Conservation (phyloP, 1,284 basidiomycete genomes). For the Heterobasidion parviporum region DNA sequence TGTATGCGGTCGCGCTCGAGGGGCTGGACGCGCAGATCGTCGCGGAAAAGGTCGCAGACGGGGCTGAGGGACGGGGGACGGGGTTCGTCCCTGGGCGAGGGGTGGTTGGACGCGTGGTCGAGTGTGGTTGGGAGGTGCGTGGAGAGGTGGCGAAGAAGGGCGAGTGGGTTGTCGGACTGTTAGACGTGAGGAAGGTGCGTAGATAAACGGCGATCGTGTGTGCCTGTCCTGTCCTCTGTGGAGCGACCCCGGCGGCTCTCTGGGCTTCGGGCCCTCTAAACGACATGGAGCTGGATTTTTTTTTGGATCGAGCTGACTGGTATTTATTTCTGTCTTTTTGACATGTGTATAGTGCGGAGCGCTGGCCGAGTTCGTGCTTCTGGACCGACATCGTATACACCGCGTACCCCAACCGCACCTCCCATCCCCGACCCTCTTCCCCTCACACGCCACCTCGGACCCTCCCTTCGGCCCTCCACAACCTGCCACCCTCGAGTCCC, state of each 20-base stretch:
- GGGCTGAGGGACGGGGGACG: slow-evolving; percentile 21
- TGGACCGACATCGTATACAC: slow-evolving; percentile 71
- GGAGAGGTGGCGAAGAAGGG: slow-evolving; percentile 57
- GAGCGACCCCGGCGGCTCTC: not conserved
- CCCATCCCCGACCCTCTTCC: slow-evolving; percentile 16
- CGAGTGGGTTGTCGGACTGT: slow-evolving; percentile 77
- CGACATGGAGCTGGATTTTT: not conserved
- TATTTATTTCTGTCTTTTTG: not conserved
- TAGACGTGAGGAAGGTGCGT: slow-evolving; percentile 70
- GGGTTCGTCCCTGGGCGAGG: slow-evolving; percentile 78
- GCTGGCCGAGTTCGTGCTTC: slow-evolving; percentile 74
- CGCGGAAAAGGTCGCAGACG: slow-evolving; percentile 28
- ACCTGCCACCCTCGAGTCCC: slow-evolving; percentile 47
- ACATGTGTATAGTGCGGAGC: slow-evolving; percentile 56
- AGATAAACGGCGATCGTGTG: too few species aligned
- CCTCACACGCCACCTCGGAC: slow-evolving; percentile 1
- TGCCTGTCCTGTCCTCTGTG: slow-evolving; percentile 10
- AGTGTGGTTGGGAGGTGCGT: slow-evolving; percentile 73
- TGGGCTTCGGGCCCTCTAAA: not conserved
- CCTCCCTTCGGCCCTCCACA: slow-evolving; percentile 3
- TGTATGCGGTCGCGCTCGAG: slow-evolving; percentile 80
- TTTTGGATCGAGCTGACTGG: not conserved
- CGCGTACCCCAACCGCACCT: slow-evolving; percentile 53
- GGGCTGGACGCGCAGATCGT: slow-evolving; percentile 60
- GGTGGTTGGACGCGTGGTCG: slow-evolving; percentile 74